These are phyloP conservation scores for Leishmania tarentolae DNA, from an alignment of 208 protist species.

Conservation along the genomic window DNA sequence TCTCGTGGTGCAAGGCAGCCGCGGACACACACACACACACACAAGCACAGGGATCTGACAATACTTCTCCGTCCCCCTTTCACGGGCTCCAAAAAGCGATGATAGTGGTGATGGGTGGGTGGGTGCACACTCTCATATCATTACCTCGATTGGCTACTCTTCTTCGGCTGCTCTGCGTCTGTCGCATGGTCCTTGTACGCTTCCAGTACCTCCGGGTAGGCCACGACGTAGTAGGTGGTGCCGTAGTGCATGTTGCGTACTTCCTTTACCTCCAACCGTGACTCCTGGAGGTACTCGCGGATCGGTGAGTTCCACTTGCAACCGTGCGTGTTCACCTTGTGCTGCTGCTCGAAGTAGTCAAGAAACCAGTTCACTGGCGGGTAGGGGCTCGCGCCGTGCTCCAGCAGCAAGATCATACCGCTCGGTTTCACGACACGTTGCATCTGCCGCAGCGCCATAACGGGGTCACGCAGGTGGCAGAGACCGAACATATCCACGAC, in stretches of 20 bases:
- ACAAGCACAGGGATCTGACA: background rate
- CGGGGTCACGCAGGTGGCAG: slow-evolving; percentile 89
- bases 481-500: slow-evolving; percentile 93
- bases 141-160: slow-evolving; percentile 19
- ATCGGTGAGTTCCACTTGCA: slow-evolving; percentile 89
- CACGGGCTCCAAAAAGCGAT: background rate
- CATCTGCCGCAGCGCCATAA: slow-evolving; percentile 90
- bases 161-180: slow-evolving; percentile 7
- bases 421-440: slow-evolving; percentile 88
- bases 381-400: slow-evolving; percentile 87
- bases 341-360: slow-evolving; percentile 77
- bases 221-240: slow-evolving; percentile 91
- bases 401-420: slow-evolving; percentile 89
- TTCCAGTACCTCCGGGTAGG: slow-evolving; percentile 82
- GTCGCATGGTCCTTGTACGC: slow-evolving; percentile 56
- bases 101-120: background rate
- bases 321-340: slow-evolving; percentile 86
- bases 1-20: background rate
- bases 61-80: background rate
- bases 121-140: background rate
- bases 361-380: slow-evolving; percentile 89
- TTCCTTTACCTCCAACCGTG: slow-evolving; percentile 82
- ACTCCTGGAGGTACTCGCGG: slow-evolving; percentile 73
- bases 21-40: background rate
- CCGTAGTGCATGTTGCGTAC: slow-evolving; percentile 91